Evolutionary conservation across 1,139 yeast genomes (phyloP), one percentile per base, ranked within the genome.

Genomic region (Kurtzmaniella quercitrusa): DNA sequence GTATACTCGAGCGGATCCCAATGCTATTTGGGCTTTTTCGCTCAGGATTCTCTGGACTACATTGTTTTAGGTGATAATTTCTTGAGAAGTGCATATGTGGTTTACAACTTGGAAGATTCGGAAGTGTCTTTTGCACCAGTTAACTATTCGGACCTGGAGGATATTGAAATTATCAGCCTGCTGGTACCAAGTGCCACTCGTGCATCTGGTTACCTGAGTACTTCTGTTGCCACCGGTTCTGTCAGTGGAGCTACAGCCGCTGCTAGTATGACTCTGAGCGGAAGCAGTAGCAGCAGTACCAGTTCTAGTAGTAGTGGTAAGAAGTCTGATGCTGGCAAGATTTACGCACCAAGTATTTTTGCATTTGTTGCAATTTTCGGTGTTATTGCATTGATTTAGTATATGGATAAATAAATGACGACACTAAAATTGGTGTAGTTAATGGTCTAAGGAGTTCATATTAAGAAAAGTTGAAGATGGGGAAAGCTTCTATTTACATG

Each of bases 11-110:
- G 38, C 12, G 16, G 42, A 8, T 34, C 39, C n/a, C 42, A 42
- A 18, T 68, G 74, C 50, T 47, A 48, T 36, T 59, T 68, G 42
- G 72, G 71, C 6, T 49, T 66, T 28, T 44, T 65, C 35, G 50
- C 51, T 11, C 70, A 64, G 48, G 11, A 11, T 19, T 11, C 21
- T 6, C 28, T 36, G 26, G 38, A 15, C 38, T 32, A 38, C 28
- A 42, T 54, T 28, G 54, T 62, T 43, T 38, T 41, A 18, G 70
- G 70, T 26, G 66, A 60, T 41, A 54, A 59, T 43, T 61, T 64
- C 45, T 59, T 65, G 54, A 55, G 67, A 51, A 48, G 49, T 32
- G 63, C 65, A 5, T 62, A 63, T 47, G 50, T 59, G 32, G 60
- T 59, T 34, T 63, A 54, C 47, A 59, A 65, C 41, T 57, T 63